Conservation (phyloP, 2,329 filamentous ascomycete genomes). For the Xylariomycetidae sp. region DNA sequence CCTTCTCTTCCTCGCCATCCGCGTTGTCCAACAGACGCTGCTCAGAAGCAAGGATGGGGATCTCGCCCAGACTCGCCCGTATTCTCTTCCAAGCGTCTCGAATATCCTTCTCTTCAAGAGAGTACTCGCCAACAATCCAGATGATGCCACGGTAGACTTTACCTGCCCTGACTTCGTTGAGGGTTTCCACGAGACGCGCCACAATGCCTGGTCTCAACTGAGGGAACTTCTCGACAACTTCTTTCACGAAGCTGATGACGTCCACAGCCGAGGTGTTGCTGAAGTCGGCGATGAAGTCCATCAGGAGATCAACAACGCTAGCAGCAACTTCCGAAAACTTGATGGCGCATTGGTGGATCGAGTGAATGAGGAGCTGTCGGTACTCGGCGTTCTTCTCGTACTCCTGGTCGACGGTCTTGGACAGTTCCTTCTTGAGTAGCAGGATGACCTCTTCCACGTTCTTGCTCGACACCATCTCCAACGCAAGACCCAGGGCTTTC, state of each 20-base stretch:
- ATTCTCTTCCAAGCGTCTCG: constrained; percentile 96
- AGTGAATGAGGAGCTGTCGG: constrained; percentile 89
- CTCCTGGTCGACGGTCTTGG: constrained; percentile 96
- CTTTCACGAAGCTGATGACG: constrained; percentile 97
- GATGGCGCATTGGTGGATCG: constrained; percentile 97
- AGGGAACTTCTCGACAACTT: constrained; percentile 97
- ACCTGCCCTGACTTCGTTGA: constrained; percentile 88
- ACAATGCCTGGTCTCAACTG: constrained; percentile 83
- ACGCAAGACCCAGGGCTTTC: constrained; percentile 81
- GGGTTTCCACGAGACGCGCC: constrained; percentile 77
- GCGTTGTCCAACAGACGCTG: constrained; percentile 85
- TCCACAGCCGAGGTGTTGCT: constrained; percentile 96
- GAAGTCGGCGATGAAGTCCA: constrained; percentile 99
- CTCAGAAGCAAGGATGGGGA: constrained; percentile 92
- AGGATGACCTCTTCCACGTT: constrained; percentile 97
- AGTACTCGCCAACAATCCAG: constrained; percentile 98
- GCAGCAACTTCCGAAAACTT: constrained; percentile 98
- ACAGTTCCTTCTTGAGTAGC: constrained; percentile 92
- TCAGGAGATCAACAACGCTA: constrained; percentile 90
- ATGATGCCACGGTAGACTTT: constrained; percentile 96
- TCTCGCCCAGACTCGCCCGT: constrained; percentile 87
- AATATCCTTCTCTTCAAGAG: constrained; percentile 87
- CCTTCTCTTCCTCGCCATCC: constrained; percentile 59
- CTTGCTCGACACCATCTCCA: constrained; percentile 98
- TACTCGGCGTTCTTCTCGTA: constrained; percentile 98